Evolutionary conservation across 805 yeast genomes (phyloP), one percentile per base, ranked within the genome.

Genomic region (Myxozyma vanderwaltii): DNA sequence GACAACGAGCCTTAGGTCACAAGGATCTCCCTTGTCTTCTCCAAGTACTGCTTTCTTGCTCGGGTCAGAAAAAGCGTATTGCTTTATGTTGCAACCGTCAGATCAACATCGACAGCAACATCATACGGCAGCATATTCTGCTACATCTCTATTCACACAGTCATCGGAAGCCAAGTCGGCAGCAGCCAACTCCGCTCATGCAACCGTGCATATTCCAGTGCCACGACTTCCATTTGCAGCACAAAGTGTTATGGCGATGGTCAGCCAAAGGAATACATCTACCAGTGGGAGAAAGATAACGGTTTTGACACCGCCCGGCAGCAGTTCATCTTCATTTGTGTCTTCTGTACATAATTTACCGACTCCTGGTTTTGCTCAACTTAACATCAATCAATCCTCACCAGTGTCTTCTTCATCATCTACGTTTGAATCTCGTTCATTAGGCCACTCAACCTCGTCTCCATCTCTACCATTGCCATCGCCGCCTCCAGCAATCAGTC

Each of bases 201-300:
- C n/a, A 8, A 41, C 50, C 10, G 39, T 49, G 17, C 50, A 36
- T 38, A 33, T 56, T 26, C 59, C 58, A n/a, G 54, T 38, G 17
- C 65, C 55, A n/a, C 46, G 58, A 33, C 31, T 58, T 13, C 54
- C 65, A 31, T 58, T 58, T 38, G 54, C 46, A 12, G 35, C 31
- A 21, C 40, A 53, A 12, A 40, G 49, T 43, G 56, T 43, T 19
- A 53, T 53, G 51, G 45, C 45, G 10, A 45, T 53, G 45, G 56
- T 40, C 10, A 44, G 51, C 38, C 46, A 53, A 33, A 43, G 52
- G 8, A 45, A 15, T 17, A 17, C 19, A 2, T 21, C 23, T 12
- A 13, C 19, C 35, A 10, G 19, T 10, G 52, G 43, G 23, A 13
- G 43, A 24, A 2, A 4, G n/a, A 31, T 36, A 7, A 33, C 21